phyloP scores from a whole-genome alignment of 768 basidiomycete species.

The Pisolithus orientalis region DNA sequence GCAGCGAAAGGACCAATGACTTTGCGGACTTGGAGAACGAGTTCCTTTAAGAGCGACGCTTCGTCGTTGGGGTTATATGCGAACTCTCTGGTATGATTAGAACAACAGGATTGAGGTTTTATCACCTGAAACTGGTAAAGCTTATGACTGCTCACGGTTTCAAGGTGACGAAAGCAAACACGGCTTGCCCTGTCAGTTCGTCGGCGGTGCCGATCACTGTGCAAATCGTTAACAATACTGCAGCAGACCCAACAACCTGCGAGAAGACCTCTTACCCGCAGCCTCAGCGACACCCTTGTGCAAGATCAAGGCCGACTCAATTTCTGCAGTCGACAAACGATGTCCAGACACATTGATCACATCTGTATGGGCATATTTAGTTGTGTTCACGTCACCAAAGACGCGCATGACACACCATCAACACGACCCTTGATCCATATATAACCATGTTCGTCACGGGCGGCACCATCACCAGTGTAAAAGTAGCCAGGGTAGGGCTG shows the following conservation, averaged over 20 bases:
- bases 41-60: conserved; percentile 69
- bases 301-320: conserved; percentile 92
- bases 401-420: conserved; percentile 55
- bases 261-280: conserved; percentile 41
- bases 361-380: conserved; percentile 38
- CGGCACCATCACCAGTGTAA: conserved; percentile 98
- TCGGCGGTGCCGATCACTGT: conserved; percentile 77
- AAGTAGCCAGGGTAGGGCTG: conserved; percentile 84
- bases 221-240: conserved; percentile 4
- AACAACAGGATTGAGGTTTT: not conserved
- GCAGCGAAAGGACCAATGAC: conserved; percentile 97
- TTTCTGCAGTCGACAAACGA: conserved; percentile 94
- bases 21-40: conserved; percentile 92
- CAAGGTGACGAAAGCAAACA: conserved; percentile 89
- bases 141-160: conserved; percentile 67
- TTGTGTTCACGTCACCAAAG: conserved; percentile 2
- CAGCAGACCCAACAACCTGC: not conserved
- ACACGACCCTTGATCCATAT: conserved; percentile 98
- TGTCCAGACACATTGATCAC: conserved; percentile 99
- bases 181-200: conserved; percentile 89
- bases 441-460: conserved; percentile 91
- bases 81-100: conserved; percentile 58
- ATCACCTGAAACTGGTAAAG: not conserved
- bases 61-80: conserved; percentile 67
- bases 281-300: conserved; percentile 97